These are phyloP conservation scores for Phanerochaete sordida DNA, from an alignment of 768 basidiomycete genomes.

Conservation along the genomic window DNA sequence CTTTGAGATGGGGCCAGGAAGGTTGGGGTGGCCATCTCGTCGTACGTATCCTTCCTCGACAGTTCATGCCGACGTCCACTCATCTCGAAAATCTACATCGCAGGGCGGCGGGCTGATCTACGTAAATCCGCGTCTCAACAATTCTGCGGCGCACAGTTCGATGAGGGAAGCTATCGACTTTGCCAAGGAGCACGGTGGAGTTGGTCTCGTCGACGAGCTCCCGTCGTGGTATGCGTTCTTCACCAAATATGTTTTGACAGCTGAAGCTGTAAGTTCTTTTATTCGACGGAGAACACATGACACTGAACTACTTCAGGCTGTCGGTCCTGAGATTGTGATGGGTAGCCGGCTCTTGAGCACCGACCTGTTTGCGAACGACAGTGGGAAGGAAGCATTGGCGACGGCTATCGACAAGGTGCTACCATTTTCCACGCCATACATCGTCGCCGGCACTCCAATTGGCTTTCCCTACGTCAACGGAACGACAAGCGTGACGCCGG, in stretches of 20 bases:
- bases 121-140: conserved; percentile 40
- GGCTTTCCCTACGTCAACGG: conserved; percentile 15
- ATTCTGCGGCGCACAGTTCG: conserved; percentile 35
- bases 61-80: conserved; percentile 9
- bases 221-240: conserved; percentile 32
- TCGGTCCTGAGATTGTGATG: conserved; percentile 24
- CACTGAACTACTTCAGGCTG: conserved; percentile 8
- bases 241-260: conserved; percentile 25
- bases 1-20: conserved; percentile 28
- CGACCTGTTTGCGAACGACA: conserved; percentile 20
- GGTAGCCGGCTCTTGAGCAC: conserved; percentile 27
- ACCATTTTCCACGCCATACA: conserved; percentile 20
- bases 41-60: conserved; percentile 17
- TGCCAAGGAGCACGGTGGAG: conserved; percentile 26
- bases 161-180: conserved; percentile 31
- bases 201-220: conserved; percentile 27
- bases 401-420: conserved; percentile 18
- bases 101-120: conserved; percentile 28
- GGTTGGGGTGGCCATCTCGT: conserved; percentile 36
- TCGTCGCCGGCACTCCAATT: conserved; percentile 22
- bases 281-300: not conserved
- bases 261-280: conserved; percentile 20
- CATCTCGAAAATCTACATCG: not conserved
- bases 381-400: conserved; percentile 19
- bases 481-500: conserved; percentile 25